Base-by-base conservation (phyloP, 306 rosid genomes). In the Corylus americana region DNA sequence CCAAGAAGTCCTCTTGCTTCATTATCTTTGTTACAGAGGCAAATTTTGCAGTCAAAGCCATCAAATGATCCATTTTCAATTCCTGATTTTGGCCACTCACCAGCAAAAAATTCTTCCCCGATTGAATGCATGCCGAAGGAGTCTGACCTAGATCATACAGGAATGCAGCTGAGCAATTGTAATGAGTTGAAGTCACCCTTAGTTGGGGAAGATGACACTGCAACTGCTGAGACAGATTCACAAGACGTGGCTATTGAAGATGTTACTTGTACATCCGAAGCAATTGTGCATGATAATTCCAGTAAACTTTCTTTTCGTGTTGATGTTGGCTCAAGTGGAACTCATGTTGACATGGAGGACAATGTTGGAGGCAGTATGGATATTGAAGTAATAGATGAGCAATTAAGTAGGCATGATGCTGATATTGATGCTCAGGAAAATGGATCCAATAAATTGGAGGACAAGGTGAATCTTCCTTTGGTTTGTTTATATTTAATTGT, bases 1-100 rank as follows among this genome's bases (percentile, higher is more conserved):
- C 90, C 93, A 74, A 93, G 81, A 85, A 91, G 87, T 83, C 97
- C 94, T 58, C 88, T 89, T 87, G 89, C 94, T 73, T 62, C 83
- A 10, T 61, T 85, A 47, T 67, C 83, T 55, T 73, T 80, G 48
- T 75, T 95, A 64, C 90, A 76, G 72, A 85, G 71, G 87, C 89
- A 83, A 70, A 79, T 88, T 77, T 86, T 75, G 45, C 7, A 16
- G 79, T 80, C 89, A 84, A 90, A 48, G 74, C 57, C 87, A 74
- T 86, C 91, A 63, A 70, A 58, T 16, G 88, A 91, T 85, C 88
- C 89, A 62, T 93, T 90, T 91, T 88, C 99, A 68, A 78, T 83
- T 84, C 55, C 74, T 82, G 88, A 85, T 61, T 76, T 79, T 75
- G 91, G 79, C 76, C 63, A 44, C 69, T 79, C 70, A 14, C 87